Conservation (phyloP, 352 stramenopile species). For the Globisporangium carolinianum region DNA sequence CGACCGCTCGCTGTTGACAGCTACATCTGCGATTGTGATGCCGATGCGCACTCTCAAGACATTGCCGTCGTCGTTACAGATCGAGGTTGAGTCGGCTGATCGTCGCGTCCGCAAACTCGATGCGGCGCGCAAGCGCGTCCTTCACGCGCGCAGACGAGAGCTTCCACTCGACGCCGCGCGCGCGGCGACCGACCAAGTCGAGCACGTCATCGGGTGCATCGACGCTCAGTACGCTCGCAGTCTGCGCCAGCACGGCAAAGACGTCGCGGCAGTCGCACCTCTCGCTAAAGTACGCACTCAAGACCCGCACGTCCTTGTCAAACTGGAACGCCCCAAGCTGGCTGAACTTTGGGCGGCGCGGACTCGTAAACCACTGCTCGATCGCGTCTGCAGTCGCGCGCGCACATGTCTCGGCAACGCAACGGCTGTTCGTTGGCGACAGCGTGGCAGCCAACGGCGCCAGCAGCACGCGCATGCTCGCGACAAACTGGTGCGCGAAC, state of each 20-base stretch:
- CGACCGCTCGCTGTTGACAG: no score
- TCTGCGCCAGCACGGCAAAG: slow-evolving; percentile 62
- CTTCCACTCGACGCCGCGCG: slow-evolving; percentile 61
- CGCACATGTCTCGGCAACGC: slow-evolving; percentile 44
- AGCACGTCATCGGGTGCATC: slow-evolving; percentile 66
- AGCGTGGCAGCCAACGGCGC: slow-evolving; percentile 40
- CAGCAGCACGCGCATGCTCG: slow-evolving; percentile 47
- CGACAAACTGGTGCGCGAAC: slow-evolving; percentile 73
- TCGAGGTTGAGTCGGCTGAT: slow-evolving; percentile 61
- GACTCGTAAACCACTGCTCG: slow-evolving; percentile 52
- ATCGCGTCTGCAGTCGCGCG: slow-evolving; percentile 35
- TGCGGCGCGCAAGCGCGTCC: slow-evolving; percentile 63
- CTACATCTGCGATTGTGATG: no score
- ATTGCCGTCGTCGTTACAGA: slow-evolving; percentile 2
- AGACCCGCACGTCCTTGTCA: slow-evolving; percentile 79
- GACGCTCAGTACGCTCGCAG: slow-evolving; percentile 63
- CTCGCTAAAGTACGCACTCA: slow-evolving; percentile 58
- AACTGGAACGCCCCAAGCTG: slow-evolving; percentile 82
- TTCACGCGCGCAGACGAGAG: slow-evolving; percentile 63
- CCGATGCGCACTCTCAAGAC: no score
- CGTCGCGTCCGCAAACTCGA: slow-evolving; percentile 63
- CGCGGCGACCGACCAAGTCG: slow-evolving; percentile 63
- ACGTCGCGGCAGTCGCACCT: slow-evolving; percentile 41
- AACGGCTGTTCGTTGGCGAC: slow-evolving; percentile 50
- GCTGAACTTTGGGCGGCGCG: slow-evolving; percentile 52